These are phyloP conservation scores for Sorghum bicolor DNA, from an alignment of 176 grass and related monocot genomes.

Conservation along the genomic window DNA sequence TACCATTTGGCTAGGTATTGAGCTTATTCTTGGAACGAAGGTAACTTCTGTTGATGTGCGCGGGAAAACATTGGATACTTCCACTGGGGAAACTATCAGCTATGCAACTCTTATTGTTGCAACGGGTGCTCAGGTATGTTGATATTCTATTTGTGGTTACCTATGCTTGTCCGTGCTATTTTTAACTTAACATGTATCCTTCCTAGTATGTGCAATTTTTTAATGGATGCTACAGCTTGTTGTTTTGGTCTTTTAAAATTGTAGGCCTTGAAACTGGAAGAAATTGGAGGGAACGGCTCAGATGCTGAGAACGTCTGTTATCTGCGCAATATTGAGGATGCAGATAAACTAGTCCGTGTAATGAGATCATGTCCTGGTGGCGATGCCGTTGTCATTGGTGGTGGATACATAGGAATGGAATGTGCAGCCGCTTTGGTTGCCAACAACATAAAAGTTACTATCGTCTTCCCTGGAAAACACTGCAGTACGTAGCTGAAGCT, in stretches of 20 bases:
- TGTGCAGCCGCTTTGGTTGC: conserved; percentile 73
- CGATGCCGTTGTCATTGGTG: conserved; percentile 70
- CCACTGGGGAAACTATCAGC: conserved; percentile 58
- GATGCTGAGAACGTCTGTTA: conserved; percentile 71
- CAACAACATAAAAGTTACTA: conserved; percentile 75
- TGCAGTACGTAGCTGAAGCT: conserved; percentile 64
- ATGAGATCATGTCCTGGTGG: conserved; percentile 59
- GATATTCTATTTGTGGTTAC: not conserved
- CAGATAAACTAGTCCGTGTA: conserved; percentile 48
- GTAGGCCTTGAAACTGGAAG: conserved; percentile 77
- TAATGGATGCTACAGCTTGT: not conserved
- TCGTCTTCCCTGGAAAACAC: conserved; percentile 79
- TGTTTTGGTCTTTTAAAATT: not conserved
- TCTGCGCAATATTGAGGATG: conserved; percentile 34
- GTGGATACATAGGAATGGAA: conserved; percentile 94
- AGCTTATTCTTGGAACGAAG: conserved; percentile 72
- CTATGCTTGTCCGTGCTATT: not conserved
- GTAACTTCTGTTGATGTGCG: conserved; percentile 52
- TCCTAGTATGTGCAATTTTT: not conserved
- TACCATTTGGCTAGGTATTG: conserved; percentile 45
- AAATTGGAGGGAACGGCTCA: conserved; percentile 50
- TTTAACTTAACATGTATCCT: not conserved
- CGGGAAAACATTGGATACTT: conserved; percentile 49
- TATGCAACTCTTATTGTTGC: conserved; percentile 80
- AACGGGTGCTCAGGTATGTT: conserved; percentile 74